These are phyloP conservation scores for Chalaropsis ovoidea DNA, from an alignment of 2,329 filamentous ascomycete genomes.

Conservation along the genomic window DNA sequence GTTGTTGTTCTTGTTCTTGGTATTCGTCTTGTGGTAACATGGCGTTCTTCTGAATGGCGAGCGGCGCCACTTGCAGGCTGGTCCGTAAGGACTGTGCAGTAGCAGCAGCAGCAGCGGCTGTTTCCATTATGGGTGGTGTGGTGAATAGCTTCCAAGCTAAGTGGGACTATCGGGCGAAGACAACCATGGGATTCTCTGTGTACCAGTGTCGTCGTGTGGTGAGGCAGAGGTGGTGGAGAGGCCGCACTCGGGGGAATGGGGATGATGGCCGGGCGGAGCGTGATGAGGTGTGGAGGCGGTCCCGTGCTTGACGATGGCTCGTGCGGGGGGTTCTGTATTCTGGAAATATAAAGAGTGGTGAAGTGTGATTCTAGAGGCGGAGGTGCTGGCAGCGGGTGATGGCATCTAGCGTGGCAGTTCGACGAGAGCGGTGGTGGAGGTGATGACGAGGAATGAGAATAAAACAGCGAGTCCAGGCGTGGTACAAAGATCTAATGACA, in stretches of 20 bases:
- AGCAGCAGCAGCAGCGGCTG: conserved; percentile 1
- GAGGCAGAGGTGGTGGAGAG: not conserved
- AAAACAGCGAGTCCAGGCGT: conserved; percentile 7
- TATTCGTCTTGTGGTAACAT: conserved; percentile 10
- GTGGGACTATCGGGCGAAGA: conserved; percentile 8
- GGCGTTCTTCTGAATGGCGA: conserved; percentile 42
- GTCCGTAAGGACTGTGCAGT: conserved; percentile 40
- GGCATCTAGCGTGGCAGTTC: not conserved
- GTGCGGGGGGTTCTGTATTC: not conserved
- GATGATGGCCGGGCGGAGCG: not conserved
- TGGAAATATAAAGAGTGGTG: not conserved
- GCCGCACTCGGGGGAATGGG: not conserved
- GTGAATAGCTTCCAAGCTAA: conserved; percentile 21
- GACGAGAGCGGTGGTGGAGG: not conserved
- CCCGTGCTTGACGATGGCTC: not conserved
- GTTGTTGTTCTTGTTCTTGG: conserved; percentile 10
- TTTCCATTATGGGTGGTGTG: conserved; percentile 6
- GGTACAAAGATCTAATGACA: not conserved
- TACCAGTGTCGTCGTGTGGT: not conserved
- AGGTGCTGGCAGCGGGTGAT: not conserved
- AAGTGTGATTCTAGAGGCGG: not conserved
- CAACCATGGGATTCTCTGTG: conserved; percentile 17
- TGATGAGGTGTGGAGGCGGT: not conserved
- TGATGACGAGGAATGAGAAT: too few relatives aligned
- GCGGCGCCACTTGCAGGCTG: conserved; percentile 52